phyloP scores from a whole-genome alignment of 805 yeast genomes.

The Priceomyces fermenticarens region DNA sequence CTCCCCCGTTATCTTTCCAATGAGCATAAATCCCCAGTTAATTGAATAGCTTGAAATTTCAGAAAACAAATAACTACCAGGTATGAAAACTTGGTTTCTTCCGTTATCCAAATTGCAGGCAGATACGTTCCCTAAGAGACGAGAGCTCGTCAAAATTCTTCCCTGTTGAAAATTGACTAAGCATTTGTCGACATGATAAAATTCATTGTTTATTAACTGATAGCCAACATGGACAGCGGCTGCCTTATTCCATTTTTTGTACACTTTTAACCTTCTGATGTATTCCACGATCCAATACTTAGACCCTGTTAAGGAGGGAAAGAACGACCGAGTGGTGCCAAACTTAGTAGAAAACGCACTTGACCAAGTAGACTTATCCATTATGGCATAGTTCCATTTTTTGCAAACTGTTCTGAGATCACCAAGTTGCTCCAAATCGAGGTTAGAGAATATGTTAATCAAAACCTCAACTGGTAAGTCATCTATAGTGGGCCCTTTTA shows the following conservation, averaged over 20 bases:
- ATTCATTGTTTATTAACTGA: slow-evolving; percentile 27
- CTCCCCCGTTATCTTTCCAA: slow-evolving; percentile 27
- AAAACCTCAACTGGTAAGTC: slow-evolving; percentile 49
- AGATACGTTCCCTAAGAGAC: slow-evolving; percentile 25
- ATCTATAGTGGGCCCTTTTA: slow-evolving; percentile 13
- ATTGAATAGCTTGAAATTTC: slow-evolving; percentile 18
- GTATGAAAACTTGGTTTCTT: slow-evolving; percentile 35
- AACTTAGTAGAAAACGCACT: slow-evolving; percentile 41
- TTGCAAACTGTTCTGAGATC: slow-evolving; percentile 44
- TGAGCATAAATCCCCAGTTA: slow-evolving; percentile 31
- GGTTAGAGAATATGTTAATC: slow-evolving; percentile 41
- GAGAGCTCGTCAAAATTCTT: slow-evolving; percentile 26
- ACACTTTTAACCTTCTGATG: slow-evolving; percentile 32
- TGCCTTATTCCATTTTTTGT: slow-evolving; percentile 40
- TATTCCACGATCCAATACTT: slow-evolving; percentile 48
- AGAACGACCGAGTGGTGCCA: slow-evolving; percentile 26
- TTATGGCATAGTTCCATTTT: slow-evolving; percentile 44
- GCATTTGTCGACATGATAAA: slow-evolving; percentile 17
- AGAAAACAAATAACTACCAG: slow-evolving; percentile 22
- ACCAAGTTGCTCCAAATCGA: slow-evolving; percentile 44
- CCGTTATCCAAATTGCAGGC: slow-evolving; percentile 33
- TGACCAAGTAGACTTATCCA: slow-evolving; percentile 48
- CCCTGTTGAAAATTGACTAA: slow-evolving; percentile 25
- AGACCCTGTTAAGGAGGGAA: slow-evolving; percentile 45
- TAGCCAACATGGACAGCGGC: slow-evolving; percentile 24